Percentiles rank a stretch among this genome's conserved stretches.
Evolutionary conservation across 2,329 filamentous ascomycete genomes (phyloP).

Genomic region (Microdochium nivale): DNA sequence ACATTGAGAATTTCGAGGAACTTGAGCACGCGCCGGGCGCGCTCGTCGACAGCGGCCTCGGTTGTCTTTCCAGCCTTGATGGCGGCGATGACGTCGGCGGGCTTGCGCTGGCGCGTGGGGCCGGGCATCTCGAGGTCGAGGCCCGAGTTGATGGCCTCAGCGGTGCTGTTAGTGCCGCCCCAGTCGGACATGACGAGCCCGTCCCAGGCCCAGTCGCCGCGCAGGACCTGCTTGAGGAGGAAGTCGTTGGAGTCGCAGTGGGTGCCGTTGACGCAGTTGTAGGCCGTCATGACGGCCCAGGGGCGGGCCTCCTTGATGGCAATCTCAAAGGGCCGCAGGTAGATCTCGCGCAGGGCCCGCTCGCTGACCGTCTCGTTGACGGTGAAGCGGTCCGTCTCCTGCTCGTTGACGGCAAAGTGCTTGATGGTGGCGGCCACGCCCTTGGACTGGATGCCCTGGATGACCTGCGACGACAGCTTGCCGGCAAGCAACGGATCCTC

Average conservation of each 20-base stretch:
- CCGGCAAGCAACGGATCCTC: constrained; percentile 39
- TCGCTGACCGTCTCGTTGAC: constrained; percentile 21
- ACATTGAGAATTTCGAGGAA: constrained; percentile 17
- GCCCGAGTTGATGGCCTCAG: constrained; percentile 18
- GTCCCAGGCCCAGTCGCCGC: constrained; percentile 34
- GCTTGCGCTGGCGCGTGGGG: constrained; percentile 7
- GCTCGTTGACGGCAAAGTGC: constrained; percentile 36
- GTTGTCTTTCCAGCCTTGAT: constrained; percentile 10
- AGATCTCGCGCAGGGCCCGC: constrained; percentile 26
- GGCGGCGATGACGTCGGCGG: constrained; percentile 14
- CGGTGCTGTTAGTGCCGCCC: constrained; percentile 26
- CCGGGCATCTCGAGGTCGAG: constrained; percentile 22
- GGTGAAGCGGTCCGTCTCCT: constrained; percentile 19
- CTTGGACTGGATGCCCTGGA: constrained; percentile 32
- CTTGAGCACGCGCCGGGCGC: constrained; percentile 20
- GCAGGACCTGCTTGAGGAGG: constrained; percentile 27
- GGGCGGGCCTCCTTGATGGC: constrained; percentile 31
- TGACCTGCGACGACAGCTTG: constrained; percentile 30
- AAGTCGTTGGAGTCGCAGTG: constrained; percentile 31
- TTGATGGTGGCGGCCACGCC: constrained; percentile 35
- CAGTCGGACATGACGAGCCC: constrained; percentile 39
- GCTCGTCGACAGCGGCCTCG: constrained; percentile 13
- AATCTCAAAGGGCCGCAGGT: constrained; percentile 35
- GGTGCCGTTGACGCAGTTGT: constrained; percentile 35
- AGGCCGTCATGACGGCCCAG: constrained; percentile 36